Conservation (phyloP, 73 alveolate genomes). For the Symbiodinium natans region DNA sequence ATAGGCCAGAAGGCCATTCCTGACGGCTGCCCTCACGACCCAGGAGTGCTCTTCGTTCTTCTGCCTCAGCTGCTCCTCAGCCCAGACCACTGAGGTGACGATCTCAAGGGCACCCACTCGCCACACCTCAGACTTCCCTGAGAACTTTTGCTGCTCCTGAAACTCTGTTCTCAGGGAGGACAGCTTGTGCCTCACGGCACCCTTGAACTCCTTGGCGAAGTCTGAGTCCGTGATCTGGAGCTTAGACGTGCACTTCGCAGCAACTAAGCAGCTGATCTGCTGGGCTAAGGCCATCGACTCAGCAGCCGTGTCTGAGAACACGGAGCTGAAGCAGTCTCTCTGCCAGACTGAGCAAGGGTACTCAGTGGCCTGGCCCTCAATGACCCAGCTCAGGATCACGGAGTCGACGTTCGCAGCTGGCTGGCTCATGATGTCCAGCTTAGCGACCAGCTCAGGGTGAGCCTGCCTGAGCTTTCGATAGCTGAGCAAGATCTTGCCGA, state of each 20-base stretch:
- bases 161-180: neutral
- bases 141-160: neutral
- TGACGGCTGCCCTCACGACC: slow-evolving; percentile 18
- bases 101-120: neutral
- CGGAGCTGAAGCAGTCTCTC: too few relatives aligned
- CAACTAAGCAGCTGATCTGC: too few relatives aligned
- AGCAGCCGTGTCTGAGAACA: neutral
- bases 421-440: slow-evolving; percentile 9
- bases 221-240: slow-evolving; percentile 13
- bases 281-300: neutral
- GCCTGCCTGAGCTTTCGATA: neutral
- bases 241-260: slow-evolving; percentile 26
- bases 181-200: neutral
- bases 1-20: neutral
- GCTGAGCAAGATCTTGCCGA: neutral
- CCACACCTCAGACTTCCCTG: neutral
- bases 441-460: slow-evolving; percentile 13
- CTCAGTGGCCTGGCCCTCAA: neutral
- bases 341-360: too few relatives aligned
- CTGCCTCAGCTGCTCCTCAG: neutral
- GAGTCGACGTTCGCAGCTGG: slow-evolving; percentile 35
- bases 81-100: neutral
- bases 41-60: neutral
- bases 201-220: slow-evolving; percentile 19
- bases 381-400: neutral